Base-by-base conservation (phyloP, 2,329 filamentous ascomycete genomes). In the Penicillium frequentans region DNA sequence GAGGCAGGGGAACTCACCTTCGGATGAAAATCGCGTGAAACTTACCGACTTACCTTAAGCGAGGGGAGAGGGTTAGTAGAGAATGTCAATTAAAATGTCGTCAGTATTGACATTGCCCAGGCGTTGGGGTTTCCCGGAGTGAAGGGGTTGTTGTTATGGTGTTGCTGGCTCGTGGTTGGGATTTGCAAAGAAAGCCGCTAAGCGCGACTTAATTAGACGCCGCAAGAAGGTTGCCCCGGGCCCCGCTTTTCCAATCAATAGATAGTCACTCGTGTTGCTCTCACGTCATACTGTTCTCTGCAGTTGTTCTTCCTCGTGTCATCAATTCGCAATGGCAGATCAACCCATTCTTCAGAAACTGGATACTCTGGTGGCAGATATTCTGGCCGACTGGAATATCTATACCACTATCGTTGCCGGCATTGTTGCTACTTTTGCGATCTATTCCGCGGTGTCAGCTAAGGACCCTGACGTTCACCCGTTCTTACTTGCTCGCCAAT, bases 391-490 rank as follows among this genome's bases (percentile, higher is more conserved):
- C 75, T 97, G 93, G 92, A 91, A 95, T 73, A 76, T 84, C 64
- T 90, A 89, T 78, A 91, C 90, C 29, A 95, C 90, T 3, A 69
- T 86, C 43, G 81, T 99, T 62, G 82, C 86, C 46, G 84, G 88
- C 24, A 70, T 84, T 58, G 80, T 97, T 44, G 78, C 88, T 59
- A 79, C 82, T 54, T 83, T 92, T 68, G 75, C 93, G 55, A 82
- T 87, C 56, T 92, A 90, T 75, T 84, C 87, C 45, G 77, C 96
- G 62, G 79, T 90, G 67, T 86, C 86, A 59, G 83, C 85, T 50
- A 84, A 86, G 58, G 93, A 97, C 52, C 90, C 95, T 6, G 95
- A 99, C 78, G 89, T 90, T 5, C 95, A 98, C 75, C 93, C 95
- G 33, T 87, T 96, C 75, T 84, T 98, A 48, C 87, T 99, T 27